Percentiles rank a stretch among this genome's conserved stretches.
Evolutionary conservation across 1,139 yeast genomes (phyloP).

Genomic region (Geotrichum restrictum): DNA sequence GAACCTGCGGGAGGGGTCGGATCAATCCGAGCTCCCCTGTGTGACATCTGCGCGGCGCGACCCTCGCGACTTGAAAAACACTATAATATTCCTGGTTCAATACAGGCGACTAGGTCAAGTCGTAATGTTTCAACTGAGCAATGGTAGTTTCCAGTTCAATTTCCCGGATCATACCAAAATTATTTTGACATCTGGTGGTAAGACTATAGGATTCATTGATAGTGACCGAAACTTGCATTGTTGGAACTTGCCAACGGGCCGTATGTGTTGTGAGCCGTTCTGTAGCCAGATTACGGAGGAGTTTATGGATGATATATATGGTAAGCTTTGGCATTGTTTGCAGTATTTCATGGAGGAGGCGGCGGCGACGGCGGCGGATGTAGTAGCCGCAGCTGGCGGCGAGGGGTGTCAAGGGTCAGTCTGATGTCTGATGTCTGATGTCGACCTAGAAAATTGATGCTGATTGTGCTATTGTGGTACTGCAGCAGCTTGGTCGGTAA

Average conservation of each 20-base stretch:
- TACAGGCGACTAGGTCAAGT: conserved; percentile 22
- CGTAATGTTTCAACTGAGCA: conserved; percentile 86
- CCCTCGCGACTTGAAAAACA: conserved; percentile 7
- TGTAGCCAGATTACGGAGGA: conserved; percentile 8
- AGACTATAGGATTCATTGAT: conserved; percentile 74
- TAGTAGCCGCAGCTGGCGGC: no score
- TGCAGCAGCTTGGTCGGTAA: no score
- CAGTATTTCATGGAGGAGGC: neutral
- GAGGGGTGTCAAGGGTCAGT: no score
- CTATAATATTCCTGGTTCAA: conserved; percentile 24
- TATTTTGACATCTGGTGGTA: conserved; percentile 71
- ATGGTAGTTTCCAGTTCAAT: conserved; percentile 89
- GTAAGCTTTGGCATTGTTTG: conserved; percentile 11
- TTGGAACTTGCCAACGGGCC: conserved; percentile 30
- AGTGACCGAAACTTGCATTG: conserved; percentile 72
- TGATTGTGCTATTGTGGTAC: no score
- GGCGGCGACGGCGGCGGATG: no score
- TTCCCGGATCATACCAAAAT: conserved; percentile 92
- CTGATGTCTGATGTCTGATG: no score
- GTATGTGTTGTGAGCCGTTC: conserved; percentile 15
- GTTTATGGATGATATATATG: conserved; percentile 9
- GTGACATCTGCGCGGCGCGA: conserved; percentile 7
- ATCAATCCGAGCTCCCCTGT: conserved; percentile 4
- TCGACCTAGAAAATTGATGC: no score
- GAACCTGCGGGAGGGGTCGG: conserved; percentile 29